Evolutionary conservation across 2,329 filamentous ascomycete species (phyloP), one percentile per base, ranked within the genome.

Genomic region (Hortaea werneckii): DNA sequence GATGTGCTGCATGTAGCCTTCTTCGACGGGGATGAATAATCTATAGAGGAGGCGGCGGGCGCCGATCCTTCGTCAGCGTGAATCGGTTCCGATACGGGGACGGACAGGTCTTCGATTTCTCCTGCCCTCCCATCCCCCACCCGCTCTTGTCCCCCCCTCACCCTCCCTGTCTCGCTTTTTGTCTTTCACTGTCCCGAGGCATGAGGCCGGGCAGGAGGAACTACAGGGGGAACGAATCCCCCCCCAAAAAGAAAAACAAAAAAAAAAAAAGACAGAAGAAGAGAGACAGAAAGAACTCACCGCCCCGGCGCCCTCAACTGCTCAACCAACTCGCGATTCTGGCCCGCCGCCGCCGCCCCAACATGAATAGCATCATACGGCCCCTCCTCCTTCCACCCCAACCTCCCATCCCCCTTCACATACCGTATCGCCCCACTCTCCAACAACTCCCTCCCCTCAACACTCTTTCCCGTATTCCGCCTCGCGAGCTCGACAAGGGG

Each of bases 361-460:
- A 96, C 92, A 62, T 96, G 92, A 49, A 98, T 96, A 2, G 85
- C 89, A 73, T 96, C 87, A 74, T 90, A 98, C 0, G 80, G 67
- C 29, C 65, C 67, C 50, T 68, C 73, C 9, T 71, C 67, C 28
- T 42, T 46, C 63, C 65, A 74, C 2, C 72, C 72, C 44, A 64
- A 60, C 50, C 72, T 56, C 9, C 72, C 72, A 67, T 95, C 89
- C 0, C 80, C 88, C 0, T 79, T 73, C 1, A 89, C 73, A 59
- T 94, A 94, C 47, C 72, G 71, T 38, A 89, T 77, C 57, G 73
- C 76, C 0, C 82, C 85, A 0, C 65, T 69, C 1, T 75, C 73
- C 10, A 95, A 65, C 45, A 94, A 66, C 8, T 62, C 60, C 74
- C 76, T 54, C 0, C 71, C 71, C 9, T 63, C 60, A 11, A 53